These are phyloP conservation scores for Ogataea trehalophila DNA, from an alignment of 805 yeast species.

Conservation along the genomic window DNA sequence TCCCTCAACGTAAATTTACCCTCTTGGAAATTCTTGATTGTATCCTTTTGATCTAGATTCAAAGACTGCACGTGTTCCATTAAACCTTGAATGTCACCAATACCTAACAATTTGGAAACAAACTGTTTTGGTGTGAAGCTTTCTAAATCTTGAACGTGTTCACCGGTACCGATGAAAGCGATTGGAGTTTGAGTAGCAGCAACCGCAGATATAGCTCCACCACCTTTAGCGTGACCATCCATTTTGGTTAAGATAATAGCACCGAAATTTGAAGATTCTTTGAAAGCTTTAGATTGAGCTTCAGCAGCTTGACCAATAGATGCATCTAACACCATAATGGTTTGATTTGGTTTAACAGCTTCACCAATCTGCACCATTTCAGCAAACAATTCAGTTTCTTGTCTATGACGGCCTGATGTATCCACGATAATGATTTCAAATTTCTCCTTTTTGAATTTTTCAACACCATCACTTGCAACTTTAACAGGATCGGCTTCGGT, in stretches of 20 bases:
- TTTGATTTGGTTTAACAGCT: constrained; percentile 88
- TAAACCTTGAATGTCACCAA: constrained; percentile 91
- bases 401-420: constrained; percentile 97
- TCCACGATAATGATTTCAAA: constrained; percentile 94
- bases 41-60: constrained; percentile 82
- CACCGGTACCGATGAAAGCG: constrained; percentile 97
- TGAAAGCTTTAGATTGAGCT: constrained; percentile 88
- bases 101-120: constrained; percentile 87
- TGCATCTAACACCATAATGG: constrained; percentile 96
- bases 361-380: constrained; percentile 93
- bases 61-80: constrained; percentile 90
- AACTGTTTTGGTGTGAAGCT: constrained; percentile 85
- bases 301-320: constrained; percentile 99
- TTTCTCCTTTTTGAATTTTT: constrained; percentile 81
- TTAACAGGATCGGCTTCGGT: constrained; percentile 93
- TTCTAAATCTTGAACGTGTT: constrained; percentile 90
- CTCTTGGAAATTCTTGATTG: constrained; percentile 87
- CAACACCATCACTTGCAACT: constrained; percentile 89
- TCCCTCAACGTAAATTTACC: constrained; percentile 92
- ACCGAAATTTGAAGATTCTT: constrained; percentile 89
- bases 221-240: constrained; percentile 99
- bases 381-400: constrained; percentile 82
- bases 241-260: constrained; percentile 90
- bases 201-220: constrained; percentile 98
- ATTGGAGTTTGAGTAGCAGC: constrained; percentile 96